A percentile compares a stretch with the other conserved stretches of the same genome.
Evolutionary conservation across 225 moss, liverwort and hornwort genomes (phyloP).

Genomic region (Lunularia cruciata): DNA sequence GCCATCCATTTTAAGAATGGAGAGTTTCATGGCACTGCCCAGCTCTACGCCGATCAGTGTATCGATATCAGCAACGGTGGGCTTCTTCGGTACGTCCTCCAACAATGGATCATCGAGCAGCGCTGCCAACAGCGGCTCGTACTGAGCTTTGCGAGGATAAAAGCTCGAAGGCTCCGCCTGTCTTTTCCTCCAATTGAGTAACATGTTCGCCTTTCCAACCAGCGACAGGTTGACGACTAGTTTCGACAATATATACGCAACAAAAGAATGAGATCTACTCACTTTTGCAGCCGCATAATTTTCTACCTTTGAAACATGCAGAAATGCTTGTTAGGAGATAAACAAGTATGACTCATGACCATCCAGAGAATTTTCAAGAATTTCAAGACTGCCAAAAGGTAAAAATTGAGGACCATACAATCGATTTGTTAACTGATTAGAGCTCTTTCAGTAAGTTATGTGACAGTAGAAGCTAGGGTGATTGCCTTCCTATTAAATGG

Average conservation of each 20-base stretch:
- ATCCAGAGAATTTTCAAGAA: too few species aligned
- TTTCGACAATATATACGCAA: not conserved
- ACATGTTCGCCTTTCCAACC: not conserved
- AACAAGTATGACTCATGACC: too few species aligned
- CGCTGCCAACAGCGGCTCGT: conserved; percentile 74
- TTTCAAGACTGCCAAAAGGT: too few species aligned
- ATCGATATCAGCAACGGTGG: conserved; percentile 69
- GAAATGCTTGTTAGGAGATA: not conserved
- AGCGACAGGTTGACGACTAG: not conserved
- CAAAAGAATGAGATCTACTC: not conserved
- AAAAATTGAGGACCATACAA: too few species aligned
- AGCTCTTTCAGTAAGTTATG: too few species aligned
- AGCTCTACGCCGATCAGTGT: conserved; percentile 87
- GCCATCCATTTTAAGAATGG: conserved; percentile 81
- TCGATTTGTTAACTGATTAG: too few species aligned
- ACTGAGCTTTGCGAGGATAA: conserved; percentile 61
- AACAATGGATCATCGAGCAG: conserved; percentile 75
- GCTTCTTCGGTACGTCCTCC: conserved; percentile 72
- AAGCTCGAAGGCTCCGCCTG: not conserved
- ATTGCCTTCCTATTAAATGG: too few species aligned
- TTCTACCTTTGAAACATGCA: not conserved
- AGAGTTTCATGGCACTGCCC: conserved; percentile 86
- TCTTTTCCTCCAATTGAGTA: not conserved
- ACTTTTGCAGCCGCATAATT: not conserved
- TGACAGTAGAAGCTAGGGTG: too few species aligned